Evolutionary conservation across 345 rosid genomes (phyloP).

Genomic region (Gossypium thurberi): DNA sequence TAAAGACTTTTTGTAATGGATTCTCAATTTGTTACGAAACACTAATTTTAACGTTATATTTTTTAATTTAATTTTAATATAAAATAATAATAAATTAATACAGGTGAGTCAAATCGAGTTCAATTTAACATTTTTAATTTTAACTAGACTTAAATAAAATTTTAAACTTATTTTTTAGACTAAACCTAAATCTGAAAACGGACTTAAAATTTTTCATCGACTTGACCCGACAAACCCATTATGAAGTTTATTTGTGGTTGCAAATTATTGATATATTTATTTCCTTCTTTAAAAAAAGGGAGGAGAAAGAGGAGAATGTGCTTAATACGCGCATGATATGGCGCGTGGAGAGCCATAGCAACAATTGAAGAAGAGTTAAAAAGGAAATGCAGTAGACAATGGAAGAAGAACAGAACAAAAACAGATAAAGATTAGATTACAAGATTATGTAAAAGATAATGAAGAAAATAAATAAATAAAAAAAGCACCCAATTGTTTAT

Average conservation of each 20-base stretch:
- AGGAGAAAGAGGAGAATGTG: background rate
- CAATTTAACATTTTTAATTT: too few species aligned
- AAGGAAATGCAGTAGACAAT: background rate
- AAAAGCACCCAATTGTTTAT: background rate
- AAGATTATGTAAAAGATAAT: background rate
- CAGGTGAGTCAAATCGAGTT: rapidly evolving
- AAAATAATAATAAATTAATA: too few species aligned
- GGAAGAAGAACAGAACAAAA: background rate
- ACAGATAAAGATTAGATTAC: background rate
- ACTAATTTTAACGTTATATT: too few species aligned
- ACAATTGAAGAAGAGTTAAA: background rate
- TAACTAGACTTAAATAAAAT: too few species aligned
- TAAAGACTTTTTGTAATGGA: too few species aligned
- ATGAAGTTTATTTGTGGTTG: too few species aligned
- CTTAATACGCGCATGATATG: background rate
- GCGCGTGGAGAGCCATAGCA: background rate
- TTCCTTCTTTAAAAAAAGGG: background rate
- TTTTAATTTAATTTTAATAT: too few species aligned
- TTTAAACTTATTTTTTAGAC: rapidly evolving
- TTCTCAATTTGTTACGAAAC: too few species aligned
- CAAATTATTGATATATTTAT: too few species aligned
- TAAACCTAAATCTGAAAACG: too few species aligned
- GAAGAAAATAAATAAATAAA: background rate
- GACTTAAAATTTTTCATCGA: too few species aligned
- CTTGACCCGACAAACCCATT: too few species aligned